These are phyloP conservation scores for Trichophyton rubrum DNA, from an alignment of 2,329 filamentous ascomycete genomes.

Conservation along the genomic window DNA sequence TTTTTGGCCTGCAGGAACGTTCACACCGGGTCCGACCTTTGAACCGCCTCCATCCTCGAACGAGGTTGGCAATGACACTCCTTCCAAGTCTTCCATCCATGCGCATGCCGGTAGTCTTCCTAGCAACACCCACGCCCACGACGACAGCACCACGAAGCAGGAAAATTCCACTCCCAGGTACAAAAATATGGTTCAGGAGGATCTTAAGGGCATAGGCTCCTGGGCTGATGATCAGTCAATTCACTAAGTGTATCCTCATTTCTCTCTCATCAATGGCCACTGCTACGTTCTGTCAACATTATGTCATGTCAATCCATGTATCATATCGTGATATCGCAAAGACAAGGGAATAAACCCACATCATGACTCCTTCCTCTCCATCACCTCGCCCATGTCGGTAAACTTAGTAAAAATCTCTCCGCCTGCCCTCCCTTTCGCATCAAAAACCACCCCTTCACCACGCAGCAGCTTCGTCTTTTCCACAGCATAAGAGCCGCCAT, in stretches of 20 bases:
- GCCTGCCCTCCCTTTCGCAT: slow-evolving; percentile 29
- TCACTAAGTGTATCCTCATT: background rate
- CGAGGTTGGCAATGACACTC: background rate
- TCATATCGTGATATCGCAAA: background rate
- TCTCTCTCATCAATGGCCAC: background rate
- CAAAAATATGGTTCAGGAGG: background rate
- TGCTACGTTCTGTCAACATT: background rate
- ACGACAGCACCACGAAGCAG: background rate
- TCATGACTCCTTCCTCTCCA: background rate
- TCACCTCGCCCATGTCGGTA: slow-evolving; percentile 13
- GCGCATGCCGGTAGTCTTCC: background rate
- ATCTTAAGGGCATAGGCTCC: background rate
- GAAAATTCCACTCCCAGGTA: background rate
- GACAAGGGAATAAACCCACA: background rate
- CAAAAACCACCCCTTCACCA: slow-evolving; percentile 35
- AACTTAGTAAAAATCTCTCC: slow-evolving; percentile 26
- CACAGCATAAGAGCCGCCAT: slow-evolving; percentile 31
- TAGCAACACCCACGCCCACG: background rate
- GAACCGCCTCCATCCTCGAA: background rate
- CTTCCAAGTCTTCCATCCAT: background rate
- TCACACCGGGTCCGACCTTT: background rate
- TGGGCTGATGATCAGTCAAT: background rate
- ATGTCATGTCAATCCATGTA: background rate
- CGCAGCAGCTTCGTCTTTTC: slow-evolving; percentile 32
- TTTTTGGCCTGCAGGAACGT: background rate